phyloP scores from a whole-genome alignment of 140 eudicot genomes.

The Flaveria floridana region DNA sequence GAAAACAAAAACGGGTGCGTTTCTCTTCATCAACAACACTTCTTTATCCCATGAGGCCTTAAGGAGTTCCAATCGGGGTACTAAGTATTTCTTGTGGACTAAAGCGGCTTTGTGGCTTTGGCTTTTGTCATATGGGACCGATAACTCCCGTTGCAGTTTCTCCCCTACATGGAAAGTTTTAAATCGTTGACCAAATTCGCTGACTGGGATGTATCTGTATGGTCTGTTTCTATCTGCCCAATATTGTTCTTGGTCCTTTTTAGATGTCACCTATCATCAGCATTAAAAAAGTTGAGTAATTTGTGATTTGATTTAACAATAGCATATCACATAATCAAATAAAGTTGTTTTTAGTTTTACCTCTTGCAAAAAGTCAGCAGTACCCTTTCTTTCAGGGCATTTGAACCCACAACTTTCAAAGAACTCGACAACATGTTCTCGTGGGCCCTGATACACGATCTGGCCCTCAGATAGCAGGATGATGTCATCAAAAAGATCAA shows the following conservation, averaged over 20 bases:
- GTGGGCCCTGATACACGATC: constrained; percentile 80
- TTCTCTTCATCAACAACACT: constrained; percentile 67
- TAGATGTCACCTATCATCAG: constrained; percentile 55
- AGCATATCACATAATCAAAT: background rate
- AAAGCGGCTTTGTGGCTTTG: constrained; percentile 47
- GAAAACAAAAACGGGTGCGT: constrained; percentile 52
- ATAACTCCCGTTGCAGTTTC: constrained; percentile 43
- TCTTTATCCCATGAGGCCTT: constrained; percentile 70
- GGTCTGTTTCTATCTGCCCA: constrained; percentile 48
- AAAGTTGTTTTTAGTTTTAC: constrained; percentile 9
- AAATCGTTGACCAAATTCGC: constrained; percentile 53
- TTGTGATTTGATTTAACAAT: background rate
- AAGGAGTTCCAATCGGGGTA: constrained; percentile 55
- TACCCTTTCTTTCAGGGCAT: constrained; percentile 83
- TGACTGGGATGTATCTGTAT: constrained; percentile 48
- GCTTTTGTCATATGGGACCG: constrained; percentile 50
- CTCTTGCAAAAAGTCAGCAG: constrained; percentile 88
- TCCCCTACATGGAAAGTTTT: constrained; percentile 54
- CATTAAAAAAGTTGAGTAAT: constrained; percentile 6
- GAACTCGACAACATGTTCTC: constrained; percentile 56
- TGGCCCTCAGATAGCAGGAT: constrained; percentile 70
- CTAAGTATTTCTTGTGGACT: constrained; percentile 35
- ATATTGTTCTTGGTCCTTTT: constrained; percentile 75
- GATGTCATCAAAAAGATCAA: constrained; percentile 75
- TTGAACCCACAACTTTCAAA: constrained; percentile 69